These are phyloP conservation scores for Trichoderma atroviride DNA, from an alignment of 2,329 filamentous ascomycete genomes.

Conservation along the genomic window DNA sequence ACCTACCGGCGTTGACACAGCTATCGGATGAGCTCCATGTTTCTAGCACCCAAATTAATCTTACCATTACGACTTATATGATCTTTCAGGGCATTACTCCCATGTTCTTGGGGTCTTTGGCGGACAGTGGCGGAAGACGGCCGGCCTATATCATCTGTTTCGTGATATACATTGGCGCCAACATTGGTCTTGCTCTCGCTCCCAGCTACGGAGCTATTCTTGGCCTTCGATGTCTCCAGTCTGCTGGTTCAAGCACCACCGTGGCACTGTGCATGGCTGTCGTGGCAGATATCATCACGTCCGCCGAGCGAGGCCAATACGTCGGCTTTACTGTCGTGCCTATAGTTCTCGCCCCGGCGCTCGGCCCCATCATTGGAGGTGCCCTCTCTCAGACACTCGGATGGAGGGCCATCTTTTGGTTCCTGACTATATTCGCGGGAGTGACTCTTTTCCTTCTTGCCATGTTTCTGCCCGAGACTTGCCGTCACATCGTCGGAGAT, in stretches of 20 bases:
- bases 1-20: conserved; percentile 55
- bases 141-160: conserved; percentile 59
- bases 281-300: conserved; percentile 65
- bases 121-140: conserved; percentile 56
- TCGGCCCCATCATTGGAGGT: conserved; percentile 62
- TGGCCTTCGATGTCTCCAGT: conserved; percentile 59
- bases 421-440: conserved; percentile 52
- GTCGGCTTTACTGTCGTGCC: conserved; percentile 56
- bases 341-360: conserved; percentile 50
- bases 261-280: conserved; percentile 61
- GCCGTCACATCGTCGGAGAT: conserved; percentile 53
- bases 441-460: conserved; percentile 48
- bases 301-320: conserved; percentile 62
- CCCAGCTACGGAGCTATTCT: conserved; percentile 54
- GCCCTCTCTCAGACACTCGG: conserved; percentile 58
- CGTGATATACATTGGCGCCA: conserved; percentile 55
- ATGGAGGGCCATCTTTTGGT: conserved; percentile 66
- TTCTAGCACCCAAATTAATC: conserved; percentile 47
- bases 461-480: conserved; percentile 58
- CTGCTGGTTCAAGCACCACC: conserved; percentile 60
- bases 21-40: conserved; percentile 53
- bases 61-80: conserved; percentile 59
- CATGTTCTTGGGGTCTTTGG: conserved; percentile 58
- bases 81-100: conserved; percentile 64
- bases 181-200: conserved; percentile 56